These are phyloP conservation scores for Fraxinus platypoda DNA, from an alignment of 305 asterid species.

Conservation along the genomic window DNA sequence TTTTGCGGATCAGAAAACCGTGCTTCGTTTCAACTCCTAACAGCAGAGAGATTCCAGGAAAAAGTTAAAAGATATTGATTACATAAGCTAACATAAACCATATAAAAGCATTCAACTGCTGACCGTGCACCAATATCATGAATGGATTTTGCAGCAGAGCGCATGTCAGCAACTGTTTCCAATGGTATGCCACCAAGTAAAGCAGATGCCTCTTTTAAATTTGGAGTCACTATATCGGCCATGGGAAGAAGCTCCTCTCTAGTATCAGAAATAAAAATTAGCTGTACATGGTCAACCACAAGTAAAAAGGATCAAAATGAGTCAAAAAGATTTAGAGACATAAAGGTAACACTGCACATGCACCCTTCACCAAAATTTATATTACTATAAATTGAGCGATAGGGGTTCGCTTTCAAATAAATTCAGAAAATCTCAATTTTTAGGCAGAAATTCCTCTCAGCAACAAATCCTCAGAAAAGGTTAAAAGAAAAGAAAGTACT, in stretches of 20 bases:
- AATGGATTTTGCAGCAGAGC: constrained; percentile 80
- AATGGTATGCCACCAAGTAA: constrained; percentile 69
- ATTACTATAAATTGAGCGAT: not conserved
- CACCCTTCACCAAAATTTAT: not conserved
- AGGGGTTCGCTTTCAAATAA: not conserved
- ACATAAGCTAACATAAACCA: constrained; percentile 16
- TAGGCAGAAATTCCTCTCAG: not conserved
- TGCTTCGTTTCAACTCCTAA: not conserved
- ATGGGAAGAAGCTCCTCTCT: constrained; percentile 91
- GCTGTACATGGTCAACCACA: not conserved
- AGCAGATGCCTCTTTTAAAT: constrained; percentile 82
- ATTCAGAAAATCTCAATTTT: constrained; percentile 2
- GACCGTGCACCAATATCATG: constrained; percentile 82
- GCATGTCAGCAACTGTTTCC: constrained; percentile 83
- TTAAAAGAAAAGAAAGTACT: not conserved
- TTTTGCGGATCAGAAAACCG: not conserved
- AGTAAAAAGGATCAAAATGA: not conserved
- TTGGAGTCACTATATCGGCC: constrained; percentile 90
- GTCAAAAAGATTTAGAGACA: not conserved
- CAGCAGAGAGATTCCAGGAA: not conserved
- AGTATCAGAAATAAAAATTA: constrained; percentile 14
- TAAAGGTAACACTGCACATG: not conserved
- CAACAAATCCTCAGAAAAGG: not conserved
- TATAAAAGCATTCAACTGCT: constrained; percentile 24
- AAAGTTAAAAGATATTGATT: not conserved